Percentiles rank a stretch among this genome's conserved stretches.
Conservation (phyloP, 139 green algal genomes). For the Trebouxia sp. region DNA sequence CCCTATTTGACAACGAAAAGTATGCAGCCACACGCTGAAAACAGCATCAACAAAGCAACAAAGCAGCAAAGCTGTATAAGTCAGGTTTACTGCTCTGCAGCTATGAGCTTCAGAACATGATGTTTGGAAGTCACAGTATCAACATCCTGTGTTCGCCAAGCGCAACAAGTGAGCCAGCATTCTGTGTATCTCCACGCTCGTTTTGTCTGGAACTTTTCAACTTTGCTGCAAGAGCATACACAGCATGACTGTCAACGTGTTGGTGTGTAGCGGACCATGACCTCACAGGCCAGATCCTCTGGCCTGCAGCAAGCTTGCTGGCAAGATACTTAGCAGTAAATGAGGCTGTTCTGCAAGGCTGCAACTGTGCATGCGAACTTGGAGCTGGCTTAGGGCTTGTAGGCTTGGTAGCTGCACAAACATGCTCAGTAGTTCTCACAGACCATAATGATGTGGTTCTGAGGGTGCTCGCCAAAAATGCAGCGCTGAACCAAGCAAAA, state of each 20-base stretch:
- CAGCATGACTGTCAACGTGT: neutral
- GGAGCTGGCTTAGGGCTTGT: conserved; percentile 35
- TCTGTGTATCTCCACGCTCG: neutral
- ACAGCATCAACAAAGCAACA: neutral
- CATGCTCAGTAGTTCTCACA: conserved; percentile 28
- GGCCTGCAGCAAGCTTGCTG: conserved; percentile 35
- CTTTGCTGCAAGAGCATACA: neutral
- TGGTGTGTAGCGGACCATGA: conserved; percentile 37
- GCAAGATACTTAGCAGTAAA: conserved; percentile 31
- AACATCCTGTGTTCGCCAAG: neutral
- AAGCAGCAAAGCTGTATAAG: no score
- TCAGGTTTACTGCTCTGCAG: neutral
- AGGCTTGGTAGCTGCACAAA: conserved; percentile 17
- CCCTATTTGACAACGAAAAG: neutral
- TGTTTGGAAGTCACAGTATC: neutral
- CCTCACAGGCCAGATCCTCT: conserved; percentile 39
- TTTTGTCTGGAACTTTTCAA: no score
- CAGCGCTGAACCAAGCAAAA: neutral
- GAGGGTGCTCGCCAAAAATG: conserved; percentile 34
- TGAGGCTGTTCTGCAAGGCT: neutral
- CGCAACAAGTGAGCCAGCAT: neutral
- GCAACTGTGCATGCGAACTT: conserved; percentile 27
- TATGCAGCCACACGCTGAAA: no score
- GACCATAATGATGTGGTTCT: conserved; percentile 35
- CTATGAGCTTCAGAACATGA: neutral